Evolutionary conservation across 805 yeast species (phyloP).

Genomic region (Brettanomyces bruxellensis): DNA sequence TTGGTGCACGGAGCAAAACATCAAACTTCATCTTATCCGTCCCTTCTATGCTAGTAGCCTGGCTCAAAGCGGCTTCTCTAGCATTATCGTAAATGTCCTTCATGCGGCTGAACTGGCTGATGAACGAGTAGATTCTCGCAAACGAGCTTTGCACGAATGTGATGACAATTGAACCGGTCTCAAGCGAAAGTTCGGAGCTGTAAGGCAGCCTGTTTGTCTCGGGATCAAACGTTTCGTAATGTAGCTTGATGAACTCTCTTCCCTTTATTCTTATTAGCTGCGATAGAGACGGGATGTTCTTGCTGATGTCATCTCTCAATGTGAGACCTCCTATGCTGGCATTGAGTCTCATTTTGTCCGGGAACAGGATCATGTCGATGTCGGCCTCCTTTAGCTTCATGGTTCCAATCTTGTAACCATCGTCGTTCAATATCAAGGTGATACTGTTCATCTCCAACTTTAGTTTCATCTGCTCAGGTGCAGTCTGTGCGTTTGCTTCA

Average conservation of each 20-base stretch:
- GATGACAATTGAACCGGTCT: conserved; percentile 66
- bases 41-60: conserved; percentile 50
- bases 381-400: conserved; percentile 66
- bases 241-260: conserved; percentile 64
- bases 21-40: conserved; percentile 63
- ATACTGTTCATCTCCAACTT: conserved; percentile 64
- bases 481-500: conserved; percentile 41
- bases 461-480: conserved; percentile 71
- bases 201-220: conserved; percentile 39
- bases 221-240: conserved; percentile 72
- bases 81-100: conserved; percentile 85
- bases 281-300: conserved; percentile 50
- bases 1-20: conserved; percentile 70
- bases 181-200: conserved; percentile 49
- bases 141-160: conserved; percentile 80
- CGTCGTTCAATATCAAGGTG: conserved; percentile 70
- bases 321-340: conserved; percentile 73
- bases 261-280: conserved; percentile 75
- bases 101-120: conserved; percentile 74
- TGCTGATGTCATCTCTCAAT: conserved; percentile 66
- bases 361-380: conserved; percentile 54
- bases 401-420: conserved; percentile 74
- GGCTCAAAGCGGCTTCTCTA: conserved; percentile 78
- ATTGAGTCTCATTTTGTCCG: conserved; percentile 65
- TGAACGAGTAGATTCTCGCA: conserved; percentile 52